A percentile compares a stretch with the other conserved stretches of the same genome.
Evolutionary conservation across 78 protist species (phyloP).

Genomic region (Protostelium mycophagum): DNA sequence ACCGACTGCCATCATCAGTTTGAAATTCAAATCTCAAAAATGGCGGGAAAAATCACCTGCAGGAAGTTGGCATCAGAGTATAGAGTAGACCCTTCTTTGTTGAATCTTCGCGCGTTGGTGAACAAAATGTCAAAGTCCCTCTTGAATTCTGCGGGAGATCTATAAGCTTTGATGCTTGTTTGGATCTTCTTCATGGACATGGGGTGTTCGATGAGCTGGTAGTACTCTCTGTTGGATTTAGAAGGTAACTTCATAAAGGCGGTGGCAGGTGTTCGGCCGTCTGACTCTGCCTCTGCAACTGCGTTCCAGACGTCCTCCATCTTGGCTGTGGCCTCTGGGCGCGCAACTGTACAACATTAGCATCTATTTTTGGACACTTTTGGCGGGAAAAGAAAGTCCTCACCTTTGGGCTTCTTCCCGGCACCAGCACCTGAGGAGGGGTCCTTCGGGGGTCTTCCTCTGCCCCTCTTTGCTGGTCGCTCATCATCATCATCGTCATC

Average conservation of each 20-base stretch:
- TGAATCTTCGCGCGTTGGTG: slow-evolving; percentile 45
- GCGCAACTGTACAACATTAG: background rate
- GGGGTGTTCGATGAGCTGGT: slow-evolving; percentile 41
- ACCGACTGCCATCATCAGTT: background rate
- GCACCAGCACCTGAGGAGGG: background rate
- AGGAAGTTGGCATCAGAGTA: slow-evolving; percentile 47
- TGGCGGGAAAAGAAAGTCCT: background rate
- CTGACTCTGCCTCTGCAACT: slow-evolving; percentile 13
- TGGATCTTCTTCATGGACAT: slow-evolving; percentile 45
- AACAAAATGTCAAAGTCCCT: slow-evolving; percentile 26
- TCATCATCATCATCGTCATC: background rate
- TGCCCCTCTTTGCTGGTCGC: background rate
- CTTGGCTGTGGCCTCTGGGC: background rate
- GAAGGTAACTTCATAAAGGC: slow-evolving; percentile 39
- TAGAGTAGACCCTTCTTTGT: slow-evolving; percentile 31
- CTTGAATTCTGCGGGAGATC: slow-evolving; percentile 27
- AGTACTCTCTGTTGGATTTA: slow-evolving; percentile 54
- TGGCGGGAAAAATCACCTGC: background rate
- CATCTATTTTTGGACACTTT: background rate
- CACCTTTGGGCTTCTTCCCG: background rate
- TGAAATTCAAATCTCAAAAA: background rate
- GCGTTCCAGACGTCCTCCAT: background rate
- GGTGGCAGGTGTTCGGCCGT: slow-evolving; percentile 33
- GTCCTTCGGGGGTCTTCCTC: background rate
- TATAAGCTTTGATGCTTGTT: slow-evolving; percentile 18